phyloP scores from a whole-genome alignment of 1,284 basidiomycete genomes.

The Cryptococcus sp. region DNA sequence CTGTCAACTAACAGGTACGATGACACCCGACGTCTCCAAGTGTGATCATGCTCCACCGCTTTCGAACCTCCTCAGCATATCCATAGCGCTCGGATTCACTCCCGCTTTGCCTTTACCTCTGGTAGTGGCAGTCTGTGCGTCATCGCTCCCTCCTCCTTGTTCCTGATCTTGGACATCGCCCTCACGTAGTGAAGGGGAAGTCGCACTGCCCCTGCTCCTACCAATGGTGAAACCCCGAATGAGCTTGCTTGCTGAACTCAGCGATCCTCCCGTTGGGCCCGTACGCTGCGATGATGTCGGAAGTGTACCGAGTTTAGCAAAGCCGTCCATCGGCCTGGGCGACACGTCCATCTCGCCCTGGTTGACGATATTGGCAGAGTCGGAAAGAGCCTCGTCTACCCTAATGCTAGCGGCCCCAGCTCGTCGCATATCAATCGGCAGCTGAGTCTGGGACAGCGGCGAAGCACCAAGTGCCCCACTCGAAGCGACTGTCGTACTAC shows the following conservation, averaged over 20 bases:
- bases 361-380: too few species aligned
- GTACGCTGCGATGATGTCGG: too few species aligned
- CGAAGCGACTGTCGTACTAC: too few species aligned
- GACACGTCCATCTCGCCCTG: too few species aligned
- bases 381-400: too few species aligned
- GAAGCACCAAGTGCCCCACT: too few species aligned
- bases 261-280: neutral
- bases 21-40: too few species aligned
- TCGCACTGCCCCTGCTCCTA: slow-evolving; percentile 1
- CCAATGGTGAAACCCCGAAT: slow-evolving; percentile 17
- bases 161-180: neutral
- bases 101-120: neutral
- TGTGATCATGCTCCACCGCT: slow-evolving; percentile 7
- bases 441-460: too few species aligned
- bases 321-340: neutral
- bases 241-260: slow-evolving; percentile 10
- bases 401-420: too few species aligned
- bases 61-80: slow-evolving; percentile 33
- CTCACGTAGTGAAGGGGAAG: neutral
- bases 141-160: too few species aligned
- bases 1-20: neutral
- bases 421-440: too few species aligned
- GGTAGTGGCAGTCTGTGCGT: too few species aligned
- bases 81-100: slow-evolving; percentile 23
- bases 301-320: neutral